Percentiles rank a stretch among this genome's conserved stretches.
phyloP scores from a whole-genome alignment of 371 early-diverging fungal genomes.

The Chytridium lagenaria region DNA sequence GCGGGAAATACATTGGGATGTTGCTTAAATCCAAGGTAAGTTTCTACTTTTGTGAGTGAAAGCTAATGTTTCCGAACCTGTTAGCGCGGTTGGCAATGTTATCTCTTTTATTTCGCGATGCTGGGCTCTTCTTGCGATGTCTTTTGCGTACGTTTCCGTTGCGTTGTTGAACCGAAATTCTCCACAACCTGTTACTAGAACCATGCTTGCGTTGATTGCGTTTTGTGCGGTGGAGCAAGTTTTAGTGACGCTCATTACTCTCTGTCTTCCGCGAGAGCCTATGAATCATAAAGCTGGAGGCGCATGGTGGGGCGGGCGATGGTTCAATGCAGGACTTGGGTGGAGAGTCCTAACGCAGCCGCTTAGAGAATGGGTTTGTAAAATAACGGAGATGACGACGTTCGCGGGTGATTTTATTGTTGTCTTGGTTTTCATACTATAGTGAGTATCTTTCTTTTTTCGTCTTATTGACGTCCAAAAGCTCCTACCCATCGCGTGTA shows the following conservation, averaged over 20 bases:
- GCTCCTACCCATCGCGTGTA: conserved; percentile 32
- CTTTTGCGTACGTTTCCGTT: background rate
- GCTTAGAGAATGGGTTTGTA: conserved; percentile 80
- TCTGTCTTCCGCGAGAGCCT: conserved; percentile 72
- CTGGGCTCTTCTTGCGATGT: background rate
- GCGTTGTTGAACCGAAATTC: background rate
- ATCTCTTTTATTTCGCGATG: background rate
- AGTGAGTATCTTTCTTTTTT: conserved; percentile 12
- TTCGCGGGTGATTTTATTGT: conserved; percentile 82
- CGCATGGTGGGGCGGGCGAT: conserved; percentile 92
- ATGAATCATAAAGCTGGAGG: conserved; percentile 66
- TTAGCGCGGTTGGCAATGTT: background rate
- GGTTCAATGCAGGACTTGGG: conserved; percentile 83
- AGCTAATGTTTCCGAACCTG: background rate
- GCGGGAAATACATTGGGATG: conserved; percentile 76
- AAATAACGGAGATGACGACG: conserved; percentile 84
- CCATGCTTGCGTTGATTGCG: background rate
- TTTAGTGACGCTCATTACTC: conserved; percentile 39
- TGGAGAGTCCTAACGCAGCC: conserved; percentile 71
- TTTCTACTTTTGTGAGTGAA: conserved; percentile 28
- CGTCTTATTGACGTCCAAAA: background rate
- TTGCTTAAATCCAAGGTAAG: conserved; percentile 71
- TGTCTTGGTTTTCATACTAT: conserved; percentile 74
- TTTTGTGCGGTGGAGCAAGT: background rate
- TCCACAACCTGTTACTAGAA: background rate